Evolutionary conservation across 2,329 filamentous ascomycete genomes (phyloP).

Genomic region (Aspergillus felis): DNA sequence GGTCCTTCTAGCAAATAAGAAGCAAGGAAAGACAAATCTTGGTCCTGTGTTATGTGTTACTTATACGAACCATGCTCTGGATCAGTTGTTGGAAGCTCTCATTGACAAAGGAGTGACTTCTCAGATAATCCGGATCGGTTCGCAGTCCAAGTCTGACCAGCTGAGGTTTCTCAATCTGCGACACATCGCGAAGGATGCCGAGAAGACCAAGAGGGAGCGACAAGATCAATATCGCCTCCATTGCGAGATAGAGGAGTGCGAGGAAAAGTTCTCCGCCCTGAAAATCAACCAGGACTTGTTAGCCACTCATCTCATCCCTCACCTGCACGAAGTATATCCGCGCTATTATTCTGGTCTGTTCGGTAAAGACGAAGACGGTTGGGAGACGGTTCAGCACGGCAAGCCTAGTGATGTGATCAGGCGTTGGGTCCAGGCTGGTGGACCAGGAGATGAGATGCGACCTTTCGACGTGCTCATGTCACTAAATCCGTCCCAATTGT

Average conservation of each 20-base stretch:
- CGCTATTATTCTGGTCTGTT: not conserved
- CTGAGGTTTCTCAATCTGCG: slow-evolving; percentile 50
- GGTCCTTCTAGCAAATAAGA: slow-evolving; percentile 23
- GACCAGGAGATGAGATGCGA: not conserved
- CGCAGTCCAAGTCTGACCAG: slow-evolving; percentile 51
- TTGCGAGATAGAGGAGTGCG: slow-evolving; percentile 9
- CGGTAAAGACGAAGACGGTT: not conserved
- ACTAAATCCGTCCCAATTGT: not conserved
- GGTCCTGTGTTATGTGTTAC: slow-evolving; percentile 47
- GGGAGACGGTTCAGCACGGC: not conserved
- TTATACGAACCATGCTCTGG: slow-evolving; percentile 52
- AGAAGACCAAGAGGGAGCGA: slow-evolving; percentile 31
- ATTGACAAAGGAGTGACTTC: slow-evolving; percentile 26
- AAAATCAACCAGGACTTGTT: not conserved
- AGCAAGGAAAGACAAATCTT: slow-evolving; percentile 22
- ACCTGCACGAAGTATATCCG: not conserved
- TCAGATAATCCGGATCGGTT: slow-evolving; percentile 60
- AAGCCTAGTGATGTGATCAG: not conserved
- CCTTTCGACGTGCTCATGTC: not conserved
- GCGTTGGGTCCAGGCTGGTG: not conserved
- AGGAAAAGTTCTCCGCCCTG: slow-evolving; percentile 9
- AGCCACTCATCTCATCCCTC: not conserved
- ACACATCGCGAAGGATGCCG: slow-evolving; percentile 22
- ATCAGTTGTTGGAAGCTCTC: slow-evolving; percentile 59
- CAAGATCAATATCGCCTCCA: slow-evolving; percentile 8